These are phyloP conservation scores for Nyssa sinensis DNA, from an alignment of 148 eudicot genomes.

Conservation along the genomic window DNA sequence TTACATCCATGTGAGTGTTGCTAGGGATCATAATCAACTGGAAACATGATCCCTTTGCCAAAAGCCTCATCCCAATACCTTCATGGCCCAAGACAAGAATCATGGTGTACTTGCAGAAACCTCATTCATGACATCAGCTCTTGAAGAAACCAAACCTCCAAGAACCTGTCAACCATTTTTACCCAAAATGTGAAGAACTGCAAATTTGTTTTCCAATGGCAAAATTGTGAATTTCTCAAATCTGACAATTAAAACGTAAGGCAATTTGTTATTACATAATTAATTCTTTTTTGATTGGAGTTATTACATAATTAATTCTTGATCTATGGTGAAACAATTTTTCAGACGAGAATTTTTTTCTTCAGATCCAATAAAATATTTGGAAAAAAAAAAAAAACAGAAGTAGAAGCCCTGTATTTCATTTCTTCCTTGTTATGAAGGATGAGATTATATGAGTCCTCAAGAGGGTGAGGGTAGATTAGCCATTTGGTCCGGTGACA, in stretches of 20 bases:
- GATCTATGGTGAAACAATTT: neutral
- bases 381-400: neutral
- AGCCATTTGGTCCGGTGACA: neutral
- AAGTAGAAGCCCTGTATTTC: neutral
- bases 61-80: too few relatives aligned
- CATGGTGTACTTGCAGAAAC: neutral
- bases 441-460: neutral
- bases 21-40: too few relatives aligned
- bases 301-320: too few relatives aligned
- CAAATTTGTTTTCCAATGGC: neutral
- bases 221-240: too few relatives aligned
- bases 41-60: too few relatives aligned
- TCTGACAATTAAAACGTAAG: neutral
- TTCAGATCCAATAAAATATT: neutral
- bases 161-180: too few relatives aligned
- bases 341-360: neutral
- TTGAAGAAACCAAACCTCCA: too few relatives aligned
- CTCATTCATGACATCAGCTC: neutral
- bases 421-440: neutral
- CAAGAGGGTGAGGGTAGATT: neutral
- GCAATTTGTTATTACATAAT: neutral
- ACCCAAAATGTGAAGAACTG: too few relatives aligned
- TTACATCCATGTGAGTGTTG: too few relatives aligned
- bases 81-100: too few relatives aligned
- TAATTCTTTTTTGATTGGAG: too few relatives aligned